A percentile compares a stretch with the other conserved stretches of the same genome.
Evolutionary conservation across 768 basidiomycete genomes (phyloP).

Genomic region (Auricularia heimuer): DNA sequence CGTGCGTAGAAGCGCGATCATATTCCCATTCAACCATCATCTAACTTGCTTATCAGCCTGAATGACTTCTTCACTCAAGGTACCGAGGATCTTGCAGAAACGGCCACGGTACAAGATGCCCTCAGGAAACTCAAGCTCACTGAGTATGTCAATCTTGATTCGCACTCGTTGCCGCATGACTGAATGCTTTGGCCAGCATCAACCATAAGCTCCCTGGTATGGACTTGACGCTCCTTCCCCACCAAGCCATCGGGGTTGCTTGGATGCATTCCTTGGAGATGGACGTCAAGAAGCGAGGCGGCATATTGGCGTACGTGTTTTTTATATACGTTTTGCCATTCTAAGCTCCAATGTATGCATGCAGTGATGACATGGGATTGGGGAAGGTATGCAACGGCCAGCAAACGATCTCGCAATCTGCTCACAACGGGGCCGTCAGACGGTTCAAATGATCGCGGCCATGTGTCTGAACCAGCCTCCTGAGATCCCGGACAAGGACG

Average conservation of each 20-base stretch:
- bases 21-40: no score
- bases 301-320: constrained; percentile 46
- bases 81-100: constrained; percentile 18
- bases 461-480: constrained; percentile 58
- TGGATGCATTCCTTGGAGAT: constrained; percentile 69
- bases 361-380: constrained; percentile 63
- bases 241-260: constrained; percentile 68
- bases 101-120: constrained; percentile 23
- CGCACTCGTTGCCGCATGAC: background rate
- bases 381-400: constrained; percentile 26
- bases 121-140: constrained; percentile 18
- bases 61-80: constrained; percentile 7
- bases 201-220: constrained; percentile 57
- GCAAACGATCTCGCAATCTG: no score
- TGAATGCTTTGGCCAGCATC: constrained; percentile 21
- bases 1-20: no score
- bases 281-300: constrained; percentile 38
- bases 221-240: constrained; percentile 58
- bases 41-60: background rate
- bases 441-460: constrained; percentile 71
- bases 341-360: background rate
- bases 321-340: no score
- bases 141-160: background rate
- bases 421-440: constrained; percentile 24
- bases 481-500: constrained; percentile 23